Evolutionary conservation across 257 asterid genomes (phyloP).

Genomic region (Solanum pennellii): DNA sequence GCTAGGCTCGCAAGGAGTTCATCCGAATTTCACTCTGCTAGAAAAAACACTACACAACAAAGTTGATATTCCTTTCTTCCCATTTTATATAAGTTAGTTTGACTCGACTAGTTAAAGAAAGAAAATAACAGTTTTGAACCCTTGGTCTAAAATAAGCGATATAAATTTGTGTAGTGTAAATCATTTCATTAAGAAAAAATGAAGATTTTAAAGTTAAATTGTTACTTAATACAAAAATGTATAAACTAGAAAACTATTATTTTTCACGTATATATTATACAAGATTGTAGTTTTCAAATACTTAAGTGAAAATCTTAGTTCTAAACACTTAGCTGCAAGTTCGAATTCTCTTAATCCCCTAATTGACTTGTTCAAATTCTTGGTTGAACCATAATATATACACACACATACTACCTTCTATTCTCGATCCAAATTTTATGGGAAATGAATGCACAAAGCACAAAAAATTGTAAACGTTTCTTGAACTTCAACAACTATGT

Average conservation of each 20-base stretch:
- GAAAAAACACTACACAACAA: not conserved
- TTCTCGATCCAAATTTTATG: not conserved
- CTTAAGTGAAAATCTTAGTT: not conserved
- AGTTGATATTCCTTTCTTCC: not conserved
- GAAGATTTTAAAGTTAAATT: no score
- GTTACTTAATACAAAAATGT: no score
- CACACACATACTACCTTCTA: not conserved
- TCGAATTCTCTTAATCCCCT: not conserved
- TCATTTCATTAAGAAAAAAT: no score
- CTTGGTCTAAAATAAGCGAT: no score
- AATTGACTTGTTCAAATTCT: not conserved
- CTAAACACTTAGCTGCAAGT: not conserved
- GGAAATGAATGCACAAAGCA: not conserved
- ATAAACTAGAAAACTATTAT: not conserved
- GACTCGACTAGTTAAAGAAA: no score
- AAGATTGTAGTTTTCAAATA: not conserved
- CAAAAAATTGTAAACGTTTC: not conserved
- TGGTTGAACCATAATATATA: not conserved
- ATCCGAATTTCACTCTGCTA: not conserved
- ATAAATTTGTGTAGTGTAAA: no score
- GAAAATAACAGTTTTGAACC: no score
- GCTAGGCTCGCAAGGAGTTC: not conserved
- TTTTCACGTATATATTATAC: not conserved
- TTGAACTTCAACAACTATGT: not conserved
- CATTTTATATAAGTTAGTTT: no score